These are phyloP conservation scores for Taiozyma onychis DNA, from an alignment of 1,139 yeast genomes.

Conservation along the genomic window DNA sequence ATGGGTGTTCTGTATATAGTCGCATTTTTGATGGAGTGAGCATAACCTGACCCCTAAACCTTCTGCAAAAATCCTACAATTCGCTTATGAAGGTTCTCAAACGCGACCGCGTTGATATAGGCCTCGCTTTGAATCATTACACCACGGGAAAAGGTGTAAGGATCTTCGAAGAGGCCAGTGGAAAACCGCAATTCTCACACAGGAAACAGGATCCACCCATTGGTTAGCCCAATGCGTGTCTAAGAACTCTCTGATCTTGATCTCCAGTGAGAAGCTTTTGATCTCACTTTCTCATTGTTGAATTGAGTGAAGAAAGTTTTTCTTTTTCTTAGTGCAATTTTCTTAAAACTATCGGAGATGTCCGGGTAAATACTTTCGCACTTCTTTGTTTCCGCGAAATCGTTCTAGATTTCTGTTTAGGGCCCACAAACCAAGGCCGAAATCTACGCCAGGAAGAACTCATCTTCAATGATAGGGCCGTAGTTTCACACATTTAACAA, in stretches of 20 bases:
- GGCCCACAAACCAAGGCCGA: not conserved
- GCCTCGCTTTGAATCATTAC: constrained; percentile 27
- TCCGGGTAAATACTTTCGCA: not conserved
- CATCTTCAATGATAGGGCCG: not conserved
- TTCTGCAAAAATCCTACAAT: constrained; percentile 16
- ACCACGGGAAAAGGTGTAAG: constrained; percentile 23
- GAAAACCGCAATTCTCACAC: not conserved
- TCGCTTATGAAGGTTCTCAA: constrained; percentile 8
- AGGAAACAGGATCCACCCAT: not conserved
- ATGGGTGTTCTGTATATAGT: not conserved
- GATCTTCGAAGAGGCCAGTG: constrained; percentile 26
- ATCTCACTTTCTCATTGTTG: not conserved
- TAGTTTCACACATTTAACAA: not conserved
- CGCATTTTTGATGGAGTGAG: not conserved
- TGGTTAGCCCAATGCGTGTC: not conserved
- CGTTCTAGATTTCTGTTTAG: not conserved
- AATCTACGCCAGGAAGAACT: not conserved
- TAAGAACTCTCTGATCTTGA: not conserved
- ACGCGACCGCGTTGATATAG: constrained; percentile 12
- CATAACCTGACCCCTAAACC: not conserved
- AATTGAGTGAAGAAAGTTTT: not conserved
- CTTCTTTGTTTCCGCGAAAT: not conserved
- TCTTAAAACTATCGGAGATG: not conserved
- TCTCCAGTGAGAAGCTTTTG: not conserved
- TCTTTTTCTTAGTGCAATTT: not conserved